Conservation (phyloP, 2,329 filamentous ascomycete species). For the Helotiales sp. region DNA sequence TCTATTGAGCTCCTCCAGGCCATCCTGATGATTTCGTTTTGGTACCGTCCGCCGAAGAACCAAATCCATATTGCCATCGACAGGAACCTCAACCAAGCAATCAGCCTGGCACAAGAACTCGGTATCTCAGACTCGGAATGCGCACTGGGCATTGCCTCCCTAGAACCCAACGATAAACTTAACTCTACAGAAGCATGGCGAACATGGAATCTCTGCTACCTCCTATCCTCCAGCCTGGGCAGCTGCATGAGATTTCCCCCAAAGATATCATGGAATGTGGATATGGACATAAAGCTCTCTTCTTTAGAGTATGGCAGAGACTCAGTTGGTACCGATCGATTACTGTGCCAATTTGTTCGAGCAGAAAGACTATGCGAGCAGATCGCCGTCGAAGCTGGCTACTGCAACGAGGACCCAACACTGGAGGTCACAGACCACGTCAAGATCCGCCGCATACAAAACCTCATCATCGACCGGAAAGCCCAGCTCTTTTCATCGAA, state of each 20-base stretch:
- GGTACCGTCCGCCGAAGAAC: constrained; percentile 18
- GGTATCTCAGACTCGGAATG: constrained; percentile 5
- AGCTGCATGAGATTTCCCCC: constrained; percentile 11
- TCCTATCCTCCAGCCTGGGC: background rate
- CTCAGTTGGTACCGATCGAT: background rate
- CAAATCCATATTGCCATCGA: constrained; percentile 13
- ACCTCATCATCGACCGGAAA: constrained; percentile 19
- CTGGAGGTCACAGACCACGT: constrained; percentile 8
- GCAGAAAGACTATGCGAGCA: constrained; percentile 13
- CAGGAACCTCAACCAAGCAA: background rate
- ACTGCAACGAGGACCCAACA: background rate
- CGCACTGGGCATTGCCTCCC: background rate
- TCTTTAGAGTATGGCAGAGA: constrained; percentile 19
- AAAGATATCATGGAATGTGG: constrained; percentile 5
- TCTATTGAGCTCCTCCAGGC: constrained; percentile 16
- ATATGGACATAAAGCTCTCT: constrained; percentile 15
- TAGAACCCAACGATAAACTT: background rate
- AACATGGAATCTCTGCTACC: constrained; percentile 15
- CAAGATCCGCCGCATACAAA: constrained; percentile 11
- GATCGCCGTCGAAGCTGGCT: constrained; percentile 10
- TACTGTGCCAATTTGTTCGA: constrained; percentile 18
- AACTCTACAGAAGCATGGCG: constrained; percentile 16
- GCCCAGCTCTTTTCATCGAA: constrained; percentile 13
- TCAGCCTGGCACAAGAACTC: constrained; percentile 9
- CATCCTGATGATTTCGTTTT: constrained; percentile 12